Base-by-base conservation (phyloP, 768 basidiomycete genomes). In the Collybia mongolica region DNA sequence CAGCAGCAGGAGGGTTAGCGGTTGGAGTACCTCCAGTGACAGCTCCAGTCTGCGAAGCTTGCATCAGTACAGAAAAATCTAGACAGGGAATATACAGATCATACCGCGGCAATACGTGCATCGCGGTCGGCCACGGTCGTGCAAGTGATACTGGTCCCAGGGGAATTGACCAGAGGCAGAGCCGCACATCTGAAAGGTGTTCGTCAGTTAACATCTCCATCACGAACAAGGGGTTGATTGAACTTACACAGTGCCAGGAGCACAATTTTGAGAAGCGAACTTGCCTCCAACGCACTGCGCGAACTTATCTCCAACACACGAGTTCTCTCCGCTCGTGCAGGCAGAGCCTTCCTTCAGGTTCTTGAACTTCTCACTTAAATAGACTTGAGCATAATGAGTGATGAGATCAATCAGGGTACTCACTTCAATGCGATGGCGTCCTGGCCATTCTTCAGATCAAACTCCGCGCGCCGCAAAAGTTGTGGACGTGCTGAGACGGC, bases 281-380 rank as follows among this genome's bases (percentile, higher is more conserved):
- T 69, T 71, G 46, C 79, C 80, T 24, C 62, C 65, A 14, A 78
- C 79, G 58, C 84, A 86, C 52, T 80, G 81, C 1, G 83, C 82
- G 50, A 85, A 79, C 28, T 72, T 53, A 32, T 64, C 60, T 53
- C 68, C 62, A 8, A 82, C 62, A 56, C 84, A 86, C 6, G 81
- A 80, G 35, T 73, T 58, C 42, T 76, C 64, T 14, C 73, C 67
- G 6, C 55, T 60, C 35, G 68, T 69, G 50, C 75, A 72, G 11
- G 73, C 57, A 9, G 67, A 67, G 35, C 60, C 50, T 42, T 67
- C 51, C 15, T 56, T 66, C 43, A 72, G 63, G 6, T 60, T 64
- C 54, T 65, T 61, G 54, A 73, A 72, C 41, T 70, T 55, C 24
- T 67, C 54, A 54, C 72, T 74, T 38, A 39, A 41, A 19, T 24